Conservation (phyloP, 768 basidiomycete species). For the Pisolithus microcarpus region DNA sequence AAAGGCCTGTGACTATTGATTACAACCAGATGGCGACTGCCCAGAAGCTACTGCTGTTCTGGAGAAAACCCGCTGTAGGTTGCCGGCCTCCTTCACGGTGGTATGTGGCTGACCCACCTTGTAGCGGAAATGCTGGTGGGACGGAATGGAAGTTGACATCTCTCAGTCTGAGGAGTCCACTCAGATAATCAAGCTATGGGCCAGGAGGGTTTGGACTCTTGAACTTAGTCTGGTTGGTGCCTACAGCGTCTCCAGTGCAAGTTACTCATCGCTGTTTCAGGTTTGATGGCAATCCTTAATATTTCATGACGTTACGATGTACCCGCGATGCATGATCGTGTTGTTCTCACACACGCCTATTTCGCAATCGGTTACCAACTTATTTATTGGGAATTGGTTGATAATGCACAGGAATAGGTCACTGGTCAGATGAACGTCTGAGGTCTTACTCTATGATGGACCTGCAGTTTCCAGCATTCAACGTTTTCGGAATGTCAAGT, state of each 20-base stretch:
- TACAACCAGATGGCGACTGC: conserved; percentile 93
- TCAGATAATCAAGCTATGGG: conserved; percentile 84
- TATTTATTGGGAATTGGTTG: no score
- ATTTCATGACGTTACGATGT: conserved; percentile 16
- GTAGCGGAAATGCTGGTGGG: conserved; percentile 99
- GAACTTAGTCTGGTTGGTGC: conserved; percentile 82
- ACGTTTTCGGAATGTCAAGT: no score
- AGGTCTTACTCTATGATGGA: no score
- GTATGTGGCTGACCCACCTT: background rate
- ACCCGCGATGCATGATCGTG: background rate
- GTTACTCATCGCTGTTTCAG: background rate
- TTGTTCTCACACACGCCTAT: no score
- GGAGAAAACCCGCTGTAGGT: conserved; percentile 98
- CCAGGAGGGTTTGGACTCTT: conserved; percentile 94
- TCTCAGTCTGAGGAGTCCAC: conserved; percentile 47
- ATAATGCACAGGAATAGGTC: no score
- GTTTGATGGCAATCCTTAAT: background rate
- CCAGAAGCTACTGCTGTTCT: conserved; percentile 94
- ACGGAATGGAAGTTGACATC: conserved; percentile 86
- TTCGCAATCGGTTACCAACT: no score
- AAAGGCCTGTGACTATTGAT: conserved; percentile 76
- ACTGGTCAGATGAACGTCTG: no score
- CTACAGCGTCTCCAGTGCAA: background rate
- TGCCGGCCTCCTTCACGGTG: background rate
- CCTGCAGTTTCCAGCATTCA: no score